Percentiles rank a stretch among this genome's conserved stretches.
Evolutionary conservation across 2,329 filamentous ascomycete genomes (phyloP).

Genomic region (Parastagonospora avenae): DNA sequence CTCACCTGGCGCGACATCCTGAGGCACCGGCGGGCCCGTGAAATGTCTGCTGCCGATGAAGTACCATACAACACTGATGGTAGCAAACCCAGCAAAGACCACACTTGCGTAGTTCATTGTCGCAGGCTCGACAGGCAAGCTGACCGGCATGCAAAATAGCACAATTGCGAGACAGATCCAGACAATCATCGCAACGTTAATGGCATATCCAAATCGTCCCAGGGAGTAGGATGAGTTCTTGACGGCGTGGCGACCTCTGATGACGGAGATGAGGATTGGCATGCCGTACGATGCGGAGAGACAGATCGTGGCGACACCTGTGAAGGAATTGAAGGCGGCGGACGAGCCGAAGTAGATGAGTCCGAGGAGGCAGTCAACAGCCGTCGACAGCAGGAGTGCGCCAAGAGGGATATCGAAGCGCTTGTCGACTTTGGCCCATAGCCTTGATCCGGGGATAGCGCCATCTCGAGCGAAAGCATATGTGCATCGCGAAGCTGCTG

Average conservation of each 20-base stretch:
- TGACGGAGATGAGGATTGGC: slow-evolving; percentile 72
- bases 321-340: slow-evolving; percentile 80
- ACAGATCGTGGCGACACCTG: slow-evolving; percentile 79
- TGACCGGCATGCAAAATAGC: slow-evolving; percentile 74
- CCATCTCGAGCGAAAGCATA: slow-evolving; percentile 78
- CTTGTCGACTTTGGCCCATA: slow-evolving; percentile 70
- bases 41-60: slow-evolving; percentile 46
- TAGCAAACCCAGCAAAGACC: slow-evolving; percentile 48
- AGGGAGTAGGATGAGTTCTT: slow-evolving; percentile 70
- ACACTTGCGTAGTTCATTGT: slow-evolving; percentile 53
- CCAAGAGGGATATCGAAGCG: slow-evolving; percentile 71
- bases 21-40: slow-evolving; percentile 45
- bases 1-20: slow-evolving; percentile 42
- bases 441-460: slow-evolving; percentile 70
- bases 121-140: slow-evolving; percentile 46
- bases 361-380: slow-evolving; percentile 72
- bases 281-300: slow-evolving; percentile 76
- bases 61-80: slow-evolving; percentile 46
- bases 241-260: slow-evolving; percentile 70
- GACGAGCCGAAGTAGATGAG: slow-evolving; percentile 80
- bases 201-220: slow-evolving; percentile 68
- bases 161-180: slow-evolving; percentile 75
- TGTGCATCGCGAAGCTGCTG: slow-evolving; percentile 74
- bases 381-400: slow-evolving; percentile 70
- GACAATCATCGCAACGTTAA: slow-evolving; percentile 70